phyloP scores from a whole-genome alignment of 2,329 filamentous ascomycete genomes.

The Helotiales sp. region DNA sequence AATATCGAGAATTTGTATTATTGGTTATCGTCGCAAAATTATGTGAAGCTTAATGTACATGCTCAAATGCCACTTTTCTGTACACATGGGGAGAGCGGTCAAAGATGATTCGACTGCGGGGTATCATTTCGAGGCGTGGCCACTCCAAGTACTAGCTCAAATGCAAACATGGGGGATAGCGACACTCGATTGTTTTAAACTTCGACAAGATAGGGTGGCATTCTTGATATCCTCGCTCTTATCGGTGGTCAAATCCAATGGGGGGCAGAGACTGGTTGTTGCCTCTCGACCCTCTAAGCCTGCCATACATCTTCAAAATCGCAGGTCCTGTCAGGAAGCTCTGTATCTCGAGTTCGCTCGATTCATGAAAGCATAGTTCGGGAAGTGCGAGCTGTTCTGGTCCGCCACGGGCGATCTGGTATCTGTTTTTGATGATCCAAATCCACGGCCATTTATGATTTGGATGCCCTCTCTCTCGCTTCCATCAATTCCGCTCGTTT shows the following conservation, averaged over 20 bases:
- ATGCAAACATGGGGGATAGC: neutral
- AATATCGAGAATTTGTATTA: neutral
- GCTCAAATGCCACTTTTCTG: neutral
- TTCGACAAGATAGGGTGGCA: neutral
- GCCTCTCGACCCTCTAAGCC: too few relatives aligned
- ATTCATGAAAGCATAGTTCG: too few relatives aligned
- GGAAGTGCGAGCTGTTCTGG: neutral
- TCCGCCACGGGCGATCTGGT: neutral
- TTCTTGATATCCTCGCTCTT: neutral
- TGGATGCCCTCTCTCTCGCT: constrained; percentile 8
- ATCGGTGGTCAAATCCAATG: constrained; percentile 9
- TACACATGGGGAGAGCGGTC: neutral
- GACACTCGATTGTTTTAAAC: neutral
- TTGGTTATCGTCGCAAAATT: neutral
- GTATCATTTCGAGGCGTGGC: neutral
- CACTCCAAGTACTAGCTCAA: constrained; percentile 4
- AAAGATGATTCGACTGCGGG: constrained; percentile 1
- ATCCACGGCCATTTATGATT: neutral
- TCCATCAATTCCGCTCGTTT: constrained; percentile 12
- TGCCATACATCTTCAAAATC: too few relatives aligned
- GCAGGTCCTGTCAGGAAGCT: neutral
- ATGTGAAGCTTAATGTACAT: neutral
- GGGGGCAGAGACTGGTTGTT: constrained; percentile 13
- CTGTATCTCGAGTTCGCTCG: neutral
- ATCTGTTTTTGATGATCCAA: neutral